These are phyloP conservation scores for Monosporascus sp. DNA, from an alignment of 2,329 filamentous ascomycete species.

Conservation along the genomic window DNA sequence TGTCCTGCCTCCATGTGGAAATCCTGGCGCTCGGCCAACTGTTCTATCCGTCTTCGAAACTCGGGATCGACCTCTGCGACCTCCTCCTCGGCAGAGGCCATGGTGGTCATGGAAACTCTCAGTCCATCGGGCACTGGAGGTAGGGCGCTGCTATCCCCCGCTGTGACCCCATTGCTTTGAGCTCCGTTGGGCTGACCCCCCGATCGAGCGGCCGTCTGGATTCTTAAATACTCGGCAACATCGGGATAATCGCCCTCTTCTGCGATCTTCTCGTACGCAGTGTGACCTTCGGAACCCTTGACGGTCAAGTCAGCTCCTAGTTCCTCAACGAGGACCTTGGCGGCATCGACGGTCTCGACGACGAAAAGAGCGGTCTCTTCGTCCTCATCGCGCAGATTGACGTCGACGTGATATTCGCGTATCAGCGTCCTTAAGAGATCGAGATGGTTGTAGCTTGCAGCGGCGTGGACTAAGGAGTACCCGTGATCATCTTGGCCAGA, in stretches of 20 bases:
- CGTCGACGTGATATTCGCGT: constrained; percentile 68
- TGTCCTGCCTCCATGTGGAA: constrained; percentile 80
- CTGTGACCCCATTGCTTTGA: constrained; percentile 21
- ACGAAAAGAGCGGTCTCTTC: constrained; percentile 92
- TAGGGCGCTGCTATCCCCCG: constrained; percentile 32
- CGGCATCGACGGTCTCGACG: constrained; percentile 75
- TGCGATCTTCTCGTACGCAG: constrained; percentile 74
- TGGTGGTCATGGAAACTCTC: constrained; percentile 69
- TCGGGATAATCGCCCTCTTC: constrained; percentile 73
- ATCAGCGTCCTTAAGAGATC: constrained; percentile 73
- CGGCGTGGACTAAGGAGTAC: constrained; percentile 90
- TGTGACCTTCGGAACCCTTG: constrained; percentile 69
- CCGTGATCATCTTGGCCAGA: constrained; percentile 81
- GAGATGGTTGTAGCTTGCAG: constrained; percentile 85
- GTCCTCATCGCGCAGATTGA: constrained; percentile 84
- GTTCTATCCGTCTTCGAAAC: constrained; percentile 80
- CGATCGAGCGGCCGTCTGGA: constrained; percentile 25
- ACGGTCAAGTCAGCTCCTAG: constrained; percentile 63
- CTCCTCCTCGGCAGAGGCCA: constrained; percentile 57
- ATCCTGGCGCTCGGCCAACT: constrained; percentile 76
- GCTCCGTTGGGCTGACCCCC: constrained; percentile 21
- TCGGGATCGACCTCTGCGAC: constrained; percentile 69
- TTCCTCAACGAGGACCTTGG: constrained; percentile 76
- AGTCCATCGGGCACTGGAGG: constrained; percentile 71
- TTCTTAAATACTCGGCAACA: constrained; percentile 65